Percentiles rank a stretch among this genome's conserved stretches.
These are phyloP conservation scores for Paramecium caudatum DNA, from an alignment of 73 alveolate genomes.

Conservation along the genomic window DNA sequence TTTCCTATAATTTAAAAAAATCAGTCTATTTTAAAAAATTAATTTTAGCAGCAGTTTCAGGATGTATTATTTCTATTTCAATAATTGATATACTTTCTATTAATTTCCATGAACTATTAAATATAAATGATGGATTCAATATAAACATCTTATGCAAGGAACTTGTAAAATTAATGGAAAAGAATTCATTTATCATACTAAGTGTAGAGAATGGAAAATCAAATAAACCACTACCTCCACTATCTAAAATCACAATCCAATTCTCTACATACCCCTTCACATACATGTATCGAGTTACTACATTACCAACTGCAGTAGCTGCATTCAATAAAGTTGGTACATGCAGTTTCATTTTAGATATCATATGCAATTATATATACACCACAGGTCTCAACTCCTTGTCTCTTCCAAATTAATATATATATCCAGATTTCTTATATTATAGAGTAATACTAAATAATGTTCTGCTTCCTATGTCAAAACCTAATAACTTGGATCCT, in stretches of 20 bases:
- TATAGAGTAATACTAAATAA: conserved; percentile 50
- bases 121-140: conserved; percentile 69
- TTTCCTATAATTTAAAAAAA: conserved; percentile 56
- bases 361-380: conserved; percentile 22
- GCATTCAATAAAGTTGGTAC: conserved; percentile 52
- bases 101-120: conserved; percentile 68
- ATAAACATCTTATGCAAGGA: conserved; percentile 75
- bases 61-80: conserved; percentile 61
- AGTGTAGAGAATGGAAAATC: conserved; percentile 72
- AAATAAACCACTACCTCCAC: conserved; percentile 69
- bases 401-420: conserved; percentile 76
- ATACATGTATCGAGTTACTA: conserved; percentile 31
- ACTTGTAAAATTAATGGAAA: conserved; percentile 67
- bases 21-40: conserved; percentile 63
- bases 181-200: conserved; percentile 59
- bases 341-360: conserved; percentile 8
- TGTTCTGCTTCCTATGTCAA: conserved; percentile 66
- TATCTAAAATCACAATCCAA: conserved; percentile 74
- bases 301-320: conserved; percentile 41
- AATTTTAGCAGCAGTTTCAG: conserved; percentile 75
- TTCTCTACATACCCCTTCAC: conserved; percentile 71
- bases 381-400: conserved; percentile 68
- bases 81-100: conserved; percentile 63
- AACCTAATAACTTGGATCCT: conserved; percentile 53
- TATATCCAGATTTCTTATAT: conserved; percentile 54